Base-by-base conservation (phyloP, 805 yeast genomes). In the Helenozyma rhizophorensis region DNA sequence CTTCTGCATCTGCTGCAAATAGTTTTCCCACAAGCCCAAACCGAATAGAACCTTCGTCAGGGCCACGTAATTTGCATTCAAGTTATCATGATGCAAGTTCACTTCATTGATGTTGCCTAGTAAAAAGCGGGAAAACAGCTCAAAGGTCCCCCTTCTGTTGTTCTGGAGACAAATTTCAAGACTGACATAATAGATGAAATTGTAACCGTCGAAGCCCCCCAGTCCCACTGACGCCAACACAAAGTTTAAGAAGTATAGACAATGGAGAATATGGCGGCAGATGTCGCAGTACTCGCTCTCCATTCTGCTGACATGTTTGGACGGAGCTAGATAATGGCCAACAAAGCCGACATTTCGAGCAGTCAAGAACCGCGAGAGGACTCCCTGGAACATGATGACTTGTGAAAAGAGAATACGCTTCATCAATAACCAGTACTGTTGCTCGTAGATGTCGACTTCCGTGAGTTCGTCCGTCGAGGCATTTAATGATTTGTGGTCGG, bases 181-280 rank as follows among this genome's bases (percentile, higher is more conserved):
- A 9, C 74, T 48, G 4, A 77, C 56, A 26, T 69, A 60, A 42
- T 74, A 74, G 11, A 78, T 74, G 51, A 76, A 80, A 44, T 78
- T 77, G 52, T 76, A 81, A 9, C 74, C 66, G 36, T 76, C 77
- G 48, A 78, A 78, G 3, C 83, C 83, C 4, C 83, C 83, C 15
- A 73, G 70, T 0, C 85, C 85, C 7, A 78, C 68, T 14, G 71
- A 58, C 18, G 71, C 65, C 16, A 77, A 47, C 7, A 78, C 58
- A 40, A 70, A 76, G 40, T 73, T 65, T 31, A 68, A 28, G 39
- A 69, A 53, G 47, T 62, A 74, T 9, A 77, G 53, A 6, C 59
- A 49, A 27, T 62, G 62, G 21, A 75, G 47, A 1, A 72, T 52
- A 18, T 48, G 45, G 26, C 48, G 39, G 19, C 63, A 42, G 8